Evolutionary conservation across 2,329 filamentous ascomycete species (phyloP), one percentile per base, ranked within the genome.

Genomic region (Fusarium transvaalense): DNA sequence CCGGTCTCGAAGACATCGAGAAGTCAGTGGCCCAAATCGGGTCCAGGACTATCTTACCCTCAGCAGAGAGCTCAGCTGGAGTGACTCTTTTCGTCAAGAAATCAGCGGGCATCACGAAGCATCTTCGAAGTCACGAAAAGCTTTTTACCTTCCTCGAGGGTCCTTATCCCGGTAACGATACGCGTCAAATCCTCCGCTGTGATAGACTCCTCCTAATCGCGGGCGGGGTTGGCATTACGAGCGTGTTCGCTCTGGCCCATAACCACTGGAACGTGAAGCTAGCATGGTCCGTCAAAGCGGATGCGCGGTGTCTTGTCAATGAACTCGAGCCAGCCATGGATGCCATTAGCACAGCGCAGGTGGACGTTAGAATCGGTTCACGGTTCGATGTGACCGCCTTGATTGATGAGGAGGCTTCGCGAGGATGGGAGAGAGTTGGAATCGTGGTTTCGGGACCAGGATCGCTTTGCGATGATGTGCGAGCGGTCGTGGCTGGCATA

Each of bases 191-290:
- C 9, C 25, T 62, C 0, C 56, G 57, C 10, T 62, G 59, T 3
- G 59, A 62, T 7, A 62, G 59, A 21, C 56, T 62, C 5, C 46
- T 62, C 27, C 46, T 62, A 0, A 62, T 62, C 9, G 59, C 56
- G 13, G 59, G 59, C 2, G 59, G 59, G 2, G 59, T 62, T 5
- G 59, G 59, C 0, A 62, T 62, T n/a, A 62, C 59, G 1, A 62
- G 56, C n/a, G 10, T 62, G 0, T 62, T 62, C 6, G 59, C 59
- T 0, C 57, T 62, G 1, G 37, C 54, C 2, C 59, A 62, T 3
- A 62, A 38, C 12, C 59, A 62, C 34, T 62, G 59, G 59, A 62
- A 62, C 9, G 56, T 62, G 2, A 62, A 46, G 35, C 6, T 62
- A 6, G 59, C 39, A 1, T 62, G 59, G 59, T 21, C 56, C 0